Percentiles rank a stretch among this genome's conserved stretches.
Conservation (phyloP, 2,329 filamentous ascomycete species). For the Laburnicola sp. region DNA sequence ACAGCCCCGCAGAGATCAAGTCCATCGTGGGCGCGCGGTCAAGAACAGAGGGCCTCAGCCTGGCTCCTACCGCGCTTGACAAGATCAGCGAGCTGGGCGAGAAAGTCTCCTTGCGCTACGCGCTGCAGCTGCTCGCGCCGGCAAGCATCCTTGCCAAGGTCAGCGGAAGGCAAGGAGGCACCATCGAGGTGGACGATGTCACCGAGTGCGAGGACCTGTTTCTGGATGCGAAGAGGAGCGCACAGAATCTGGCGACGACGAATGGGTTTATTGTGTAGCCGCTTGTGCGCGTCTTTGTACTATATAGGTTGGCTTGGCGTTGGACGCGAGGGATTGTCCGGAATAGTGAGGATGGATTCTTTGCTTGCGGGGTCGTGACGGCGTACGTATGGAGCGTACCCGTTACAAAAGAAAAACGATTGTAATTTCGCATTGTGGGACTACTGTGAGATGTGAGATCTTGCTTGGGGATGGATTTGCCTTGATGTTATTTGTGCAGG, state of each 20-base stretch:
- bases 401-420: too few species aligned
- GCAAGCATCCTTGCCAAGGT: conserved; percentile 89
- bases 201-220: conserved; percentile 54
- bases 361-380: too few species aligned
- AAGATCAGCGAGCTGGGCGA: conserved; percentile 86
- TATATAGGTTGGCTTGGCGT: conserved; percentile 2
- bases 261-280: conserved; percentile 42
- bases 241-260: conserved; percentile 35
- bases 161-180: conserved; percentile 50
- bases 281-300: conserved; percentile 8
- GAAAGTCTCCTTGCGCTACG: conserved; percentile 88
- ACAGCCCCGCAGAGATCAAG: conserved; percentile 86
- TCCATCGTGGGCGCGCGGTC: conserved; percentile 85
- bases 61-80: conserved; percentile 81
- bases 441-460: too few species aligned
- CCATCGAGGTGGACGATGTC: conserved; percentile 59
- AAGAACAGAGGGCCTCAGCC: conserved; percentile 75
- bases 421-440: too few species aligned
- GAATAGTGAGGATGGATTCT: too few species aligned
- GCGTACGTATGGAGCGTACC: too few species aligned
- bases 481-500: too few species aligned
- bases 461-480: too few species aligned
- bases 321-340: not conserved
- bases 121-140: conserved; percentile 85
- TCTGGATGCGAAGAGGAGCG: conserved; percentile 54